Conservation (phyloP, 495 filamentous ascomycete species). For the Parathielavia appendiculata region DNA sequence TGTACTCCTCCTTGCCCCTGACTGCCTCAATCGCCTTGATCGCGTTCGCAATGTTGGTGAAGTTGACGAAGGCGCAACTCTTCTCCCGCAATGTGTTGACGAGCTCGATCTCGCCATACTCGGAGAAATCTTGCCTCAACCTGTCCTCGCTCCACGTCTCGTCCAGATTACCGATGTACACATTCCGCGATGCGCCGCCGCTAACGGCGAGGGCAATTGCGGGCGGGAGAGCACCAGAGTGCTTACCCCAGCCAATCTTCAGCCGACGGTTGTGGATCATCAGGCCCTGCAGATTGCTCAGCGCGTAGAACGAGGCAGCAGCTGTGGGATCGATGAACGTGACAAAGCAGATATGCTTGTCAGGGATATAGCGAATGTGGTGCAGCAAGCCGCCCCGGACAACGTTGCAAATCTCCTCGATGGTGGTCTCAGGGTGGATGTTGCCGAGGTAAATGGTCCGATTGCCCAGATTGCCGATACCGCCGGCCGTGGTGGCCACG, state of each 20-base stretch:
- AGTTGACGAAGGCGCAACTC: conserved; percentile 99
- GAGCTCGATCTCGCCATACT: conserved; percentile 96
- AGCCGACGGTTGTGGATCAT: conserved; percentile 98
- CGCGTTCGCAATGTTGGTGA: conserved; percentile 98
- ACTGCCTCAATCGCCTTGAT: conserved; percentile 99
- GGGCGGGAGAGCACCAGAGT: conserved; percentile 92
- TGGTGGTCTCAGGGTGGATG: conserved; percentile 97
- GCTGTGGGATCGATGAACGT: conserved; percentile 99
- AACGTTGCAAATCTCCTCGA: conserved; percentile 98
- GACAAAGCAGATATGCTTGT: conserved; percentile 99
- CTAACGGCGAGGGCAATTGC: conserved; percentile 95
- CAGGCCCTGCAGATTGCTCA: conserved; percentile 92
- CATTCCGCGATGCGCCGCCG: conserved; percentile 91
- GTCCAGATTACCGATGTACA: conserved; percentile 96
- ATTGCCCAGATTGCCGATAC: conserved; percentile 95
- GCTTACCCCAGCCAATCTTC: conserved; percentile 99
- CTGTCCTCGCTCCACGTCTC: conserved; percentile 97
- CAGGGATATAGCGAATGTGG: conserved; percentile 97
- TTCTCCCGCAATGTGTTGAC: conserved; percentile 97
- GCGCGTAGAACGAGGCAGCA: conserved; percentile 93
- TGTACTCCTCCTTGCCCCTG: conserved; percentile 90
- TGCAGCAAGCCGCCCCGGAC: conserved; percentile 89
- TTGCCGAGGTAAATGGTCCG: conserved; percentile 97
- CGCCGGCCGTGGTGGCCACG: conserved; percentile 91
- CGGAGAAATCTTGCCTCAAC: conserved; percentile 90